These are phyloP conservation scores for Papiliotrema laurentii DNA, from an alignment of 1,284 basidiomycete species.

Conservation along the genomic window DNA sequence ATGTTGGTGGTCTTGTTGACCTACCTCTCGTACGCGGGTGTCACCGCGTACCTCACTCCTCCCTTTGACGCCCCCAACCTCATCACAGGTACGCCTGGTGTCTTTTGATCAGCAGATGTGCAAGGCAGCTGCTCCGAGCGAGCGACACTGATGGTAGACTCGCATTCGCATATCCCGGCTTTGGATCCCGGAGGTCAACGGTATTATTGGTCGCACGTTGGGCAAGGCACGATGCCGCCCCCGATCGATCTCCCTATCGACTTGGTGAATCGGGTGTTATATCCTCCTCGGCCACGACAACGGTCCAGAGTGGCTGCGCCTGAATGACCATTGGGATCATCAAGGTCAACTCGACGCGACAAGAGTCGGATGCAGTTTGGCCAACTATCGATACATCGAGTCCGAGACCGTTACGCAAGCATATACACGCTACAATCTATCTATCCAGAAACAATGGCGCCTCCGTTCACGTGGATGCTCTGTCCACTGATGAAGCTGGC, in stretches of 20 bases:
- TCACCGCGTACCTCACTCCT: constrained; percentile 69
- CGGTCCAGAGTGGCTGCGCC: background rate
- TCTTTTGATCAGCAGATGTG: background rate
- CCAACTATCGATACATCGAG: background rate
- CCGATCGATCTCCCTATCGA: constrained; percentile 77
- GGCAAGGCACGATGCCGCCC: constrained; percentile 56
- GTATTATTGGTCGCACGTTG: constrained; percentile 31
- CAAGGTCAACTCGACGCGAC: background rate
- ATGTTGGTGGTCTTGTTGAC: constrained; percentile 67
- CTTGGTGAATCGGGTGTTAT: constrained; percentile 67
- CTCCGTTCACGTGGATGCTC: constrained; percentile 46
- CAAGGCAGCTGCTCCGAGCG: background rate
- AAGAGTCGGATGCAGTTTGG: background rate
- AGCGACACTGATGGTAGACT: constrained; percentile 1
- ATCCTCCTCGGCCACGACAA: constrained; percentile 33
- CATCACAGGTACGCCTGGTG: constrained; percentile 56
- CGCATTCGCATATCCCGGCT: constrained; percentile 4
- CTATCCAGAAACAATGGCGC: constrained; percentile 34
- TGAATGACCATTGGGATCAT: background rate
- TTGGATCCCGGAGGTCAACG: constrained; percentile 1
- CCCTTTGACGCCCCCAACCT: constrained; percentile 61
- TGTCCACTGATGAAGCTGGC: constrained; percentile 44
- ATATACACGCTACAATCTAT: background rate
- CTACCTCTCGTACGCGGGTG: constrained; percentile 70
- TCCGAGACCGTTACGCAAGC: background rate